Base-by-base conservation (phyloP, 78 protist species). In the Cavenderia fasciculata region DNA sequence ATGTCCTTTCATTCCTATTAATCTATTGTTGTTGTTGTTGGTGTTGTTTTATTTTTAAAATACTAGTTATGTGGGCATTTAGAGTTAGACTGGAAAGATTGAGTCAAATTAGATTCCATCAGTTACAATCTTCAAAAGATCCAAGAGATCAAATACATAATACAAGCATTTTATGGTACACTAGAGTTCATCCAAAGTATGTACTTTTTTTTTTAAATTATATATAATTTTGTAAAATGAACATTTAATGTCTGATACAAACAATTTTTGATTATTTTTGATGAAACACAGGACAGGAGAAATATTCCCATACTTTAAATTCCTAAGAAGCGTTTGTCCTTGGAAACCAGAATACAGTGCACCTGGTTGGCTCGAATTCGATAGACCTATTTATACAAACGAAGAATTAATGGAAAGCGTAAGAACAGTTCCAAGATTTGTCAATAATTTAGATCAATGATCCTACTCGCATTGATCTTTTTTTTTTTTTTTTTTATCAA, bases 301-400 rank as follows among this genome's bases (percentile, higher is more conserved):
- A 49, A 63, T 82, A 10, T 63, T 38, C 41, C 95, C 95, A n/a
- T 71, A 68, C 65, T 82, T 93, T 43, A 89, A 49, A 54, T 82
- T 51, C 51, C 34, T 88, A 10, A 36, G 94, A 14, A 29, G 56
- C 0, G 77, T 93, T 14, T 93, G 95, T 40, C 95, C 95, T 7
- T 93, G 95, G 95, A 82, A 86, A 38, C 95, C 94, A 18, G 88
- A 89, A 34, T 89, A 89, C 44, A 62, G 85, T 21, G 70, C 79
- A 12, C 90, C 86, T 10, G 94, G 79, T 11, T 89, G 94, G 94
- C n/a, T 62, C 4, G 94, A 89, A 56, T 89, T 89, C 68, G 88
- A 89, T 29, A 85, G 94, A 49, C 94, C 94, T 31, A 34, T 82
- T 8, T 89, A 89, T 25, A 33, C 87, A 4, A 89, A 76, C 41